These are phyloP conservation scores for Starmerella floricola DNA, from an alignment of 805 yeast genomes.

Conservation along the genomic window DNA sequence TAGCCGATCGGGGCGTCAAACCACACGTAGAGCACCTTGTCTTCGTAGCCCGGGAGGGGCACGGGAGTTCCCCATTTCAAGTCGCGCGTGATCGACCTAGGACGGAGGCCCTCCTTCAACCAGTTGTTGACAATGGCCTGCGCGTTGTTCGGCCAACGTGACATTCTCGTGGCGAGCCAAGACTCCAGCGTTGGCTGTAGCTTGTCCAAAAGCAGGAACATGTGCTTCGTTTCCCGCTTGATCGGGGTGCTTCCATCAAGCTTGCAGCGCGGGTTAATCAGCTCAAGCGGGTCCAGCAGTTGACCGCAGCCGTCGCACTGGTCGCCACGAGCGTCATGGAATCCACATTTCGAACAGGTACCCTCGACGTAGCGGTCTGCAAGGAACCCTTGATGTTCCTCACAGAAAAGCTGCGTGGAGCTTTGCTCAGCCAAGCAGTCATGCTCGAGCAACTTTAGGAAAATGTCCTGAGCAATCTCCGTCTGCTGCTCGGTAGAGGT, in stretches of 20 bases:
- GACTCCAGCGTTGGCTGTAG: slow-evolving; percentile 60
- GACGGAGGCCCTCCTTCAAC: slow-evolving; percentile 84
- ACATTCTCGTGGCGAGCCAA: slow-evolving; percentile 68
- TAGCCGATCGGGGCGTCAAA: slow-evolving; percentile 98
- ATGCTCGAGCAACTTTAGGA: slow-evolving; percentile 60
- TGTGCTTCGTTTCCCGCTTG: slow-evolving; percentile 69
- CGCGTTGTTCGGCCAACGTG: slow-evolving; percentile 87
- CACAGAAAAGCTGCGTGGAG: slow-evolving; percentile 84
- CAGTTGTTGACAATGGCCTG: slow-evolving; percentile 81
- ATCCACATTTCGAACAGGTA: slow-evolving; percentile 86
- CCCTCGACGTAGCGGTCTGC: slow-evolving; percentile 98
- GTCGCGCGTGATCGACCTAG: slow-evolving; percentile 96
- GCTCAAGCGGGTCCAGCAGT: slow-evolving; percentile 80
- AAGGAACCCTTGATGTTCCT: slow-evolving; percentile 74
- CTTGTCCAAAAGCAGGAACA: slow-evolving; percentile 72
- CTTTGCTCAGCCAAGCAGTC: slow-evolving; percentile 75
- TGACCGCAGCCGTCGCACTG: slow-evolving; percentile 97
- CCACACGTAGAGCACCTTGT: slow-evolving; percentile 96
- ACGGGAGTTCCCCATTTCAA: slow-evolving; percentile 98
- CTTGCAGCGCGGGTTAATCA: slow-evolving; percentile 91
- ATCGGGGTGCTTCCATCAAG: slow-evolving; percentile 74
- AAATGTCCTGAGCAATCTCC: slow-evolving; percentile 88
- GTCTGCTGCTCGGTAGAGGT: slow-evolving; percentile 89
- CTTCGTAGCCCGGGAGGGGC: slow-evolving; percentile 72
- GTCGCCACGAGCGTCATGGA: slow-evolving; percentile 97